Base-by-base conservation (phyloP, 108 stramenopile genomes). In the Discostella stelligeroides region DNA sequence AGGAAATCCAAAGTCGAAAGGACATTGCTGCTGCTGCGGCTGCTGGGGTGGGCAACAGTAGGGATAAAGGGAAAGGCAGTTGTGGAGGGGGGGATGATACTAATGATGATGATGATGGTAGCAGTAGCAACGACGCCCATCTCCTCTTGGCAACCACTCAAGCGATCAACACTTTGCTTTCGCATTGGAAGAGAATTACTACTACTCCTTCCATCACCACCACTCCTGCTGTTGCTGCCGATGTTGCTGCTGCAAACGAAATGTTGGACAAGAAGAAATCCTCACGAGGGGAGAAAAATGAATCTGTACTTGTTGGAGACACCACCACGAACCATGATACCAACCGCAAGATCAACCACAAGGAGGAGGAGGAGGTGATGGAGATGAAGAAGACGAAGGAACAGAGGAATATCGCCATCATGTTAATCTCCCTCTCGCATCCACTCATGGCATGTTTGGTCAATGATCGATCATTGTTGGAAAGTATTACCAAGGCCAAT, bases 71-170 rank as follows among this genome's bases (percentile, higher is more conserved):
- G n/a, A 7, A 40, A 17, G 51, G 59, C 47, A 38, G 42, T 21
- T 4, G 21, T 6, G 8, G 30, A 11, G 34, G 50, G 30, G 48
- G 29, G 34, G 13, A 45, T 45, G 24, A 15, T 10, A 10, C 0
- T 23, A 42, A 11, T 29, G 30, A 15, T 29, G 64, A 3, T 41
- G 23, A 25, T 2, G 34, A 54, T 27, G 18, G 34, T 49, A 0
- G 29, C n/a, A 49, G 56, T 4, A 60, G 57, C 30, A 49, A 56
- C 40, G 76, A 78, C 46, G 76, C 64, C 6, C 76, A 78, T 20
- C 42, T 78, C 3, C 48, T 78, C 49, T 70, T 78, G 76, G 69
- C 76, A 0, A 39, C 59, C 9, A 78, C 76, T 2, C 76, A 78
- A 28, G 63, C 69, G 12, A 61, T 78, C 58, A 78, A 78, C 37